Evolutionary conservation across 1,284 basidiomycete species (phyloP).

Genomic region (Ceratobasidium sp.): DNA sequence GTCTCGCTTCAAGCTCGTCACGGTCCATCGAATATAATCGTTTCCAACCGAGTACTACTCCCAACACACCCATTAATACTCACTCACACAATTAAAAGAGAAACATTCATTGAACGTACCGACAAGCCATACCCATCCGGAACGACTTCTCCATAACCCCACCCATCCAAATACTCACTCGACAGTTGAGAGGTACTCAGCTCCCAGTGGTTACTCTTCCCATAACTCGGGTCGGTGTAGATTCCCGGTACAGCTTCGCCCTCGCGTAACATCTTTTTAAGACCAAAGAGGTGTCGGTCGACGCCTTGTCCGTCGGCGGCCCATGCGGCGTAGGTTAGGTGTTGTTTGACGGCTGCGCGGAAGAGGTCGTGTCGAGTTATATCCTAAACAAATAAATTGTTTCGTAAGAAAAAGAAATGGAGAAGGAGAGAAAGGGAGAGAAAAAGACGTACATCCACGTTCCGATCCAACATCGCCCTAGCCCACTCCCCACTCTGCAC

Average conservation of each 20-base stretch:
- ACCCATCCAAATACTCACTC: constrained; percentile 87
- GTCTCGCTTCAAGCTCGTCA: constrained; percentile 82
- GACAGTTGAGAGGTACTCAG: constrained; percentile 92
- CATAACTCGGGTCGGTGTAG: constrained; percentile 83
- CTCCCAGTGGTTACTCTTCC: constrained; percentile 87
- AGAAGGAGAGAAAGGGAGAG: constrained; percentile 48
- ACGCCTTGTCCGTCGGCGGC: constrained; percentile 96
- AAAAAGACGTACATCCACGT: constrained; percentile 64
- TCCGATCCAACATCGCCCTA: constrained; percentile 84
- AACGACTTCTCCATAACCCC: constrained; percentile 98
- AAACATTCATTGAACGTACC: neutral
- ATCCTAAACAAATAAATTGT: constrained; percentile 61
- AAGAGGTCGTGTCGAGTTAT: constrained; percentile 77
- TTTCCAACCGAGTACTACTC: constrained; percentile 85
- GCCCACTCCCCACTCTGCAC: constrained; percentile 88
- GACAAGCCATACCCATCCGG: constrained; percentile 93
- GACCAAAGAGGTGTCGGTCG: constrained; percentile 94
- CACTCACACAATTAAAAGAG: neutral
- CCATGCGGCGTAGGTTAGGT: constrained; percentile 89
- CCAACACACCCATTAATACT: neutral
- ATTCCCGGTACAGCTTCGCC: constrained; percentile 81
- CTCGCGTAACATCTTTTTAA: constrained; percentile 84
- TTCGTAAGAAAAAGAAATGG: constrained; percentile 49
- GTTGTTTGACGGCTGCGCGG: constrained; percentile 81
- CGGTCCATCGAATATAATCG: constrained; percentile 90